These are phyloP conservation scores for Planoprotostelium fungivorum DNA, from an alignment of 78 protist genomes.

Conservation along the genomic window DNA sequence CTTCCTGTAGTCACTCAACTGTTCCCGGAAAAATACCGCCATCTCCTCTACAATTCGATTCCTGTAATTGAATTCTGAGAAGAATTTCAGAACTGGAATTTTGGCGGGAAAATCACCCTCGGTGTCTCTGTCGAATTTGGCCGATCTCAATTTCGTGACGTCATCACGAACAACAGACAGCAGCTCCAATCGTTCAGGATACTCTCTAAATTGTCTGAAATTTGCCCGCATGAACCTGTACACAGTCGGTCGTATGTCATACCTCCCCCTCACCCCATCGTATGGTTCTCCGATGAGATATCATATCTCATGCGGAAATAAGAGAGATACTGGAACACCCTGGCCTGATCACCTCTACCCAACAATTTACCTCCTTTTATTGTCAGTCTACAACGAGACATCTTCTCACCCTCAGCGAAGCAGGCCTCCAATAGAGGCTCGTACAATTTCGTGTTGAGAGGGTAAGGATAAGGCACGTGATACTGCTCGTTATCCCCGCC, in stretches of 20 bases:
- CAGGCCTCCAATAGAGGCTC: background rate
- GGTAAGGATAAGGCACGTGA: background rate
- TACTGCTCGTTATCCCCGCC: no score
- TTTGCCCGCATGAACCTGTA: background rate
- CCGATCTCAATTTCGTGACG: background rate
- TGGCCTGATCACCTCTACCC: background rate
- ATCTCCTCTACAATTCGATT: background rate
- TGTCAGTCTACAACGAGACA: background rate
- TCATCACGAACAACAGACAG: background rate
- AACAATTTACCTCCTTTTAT: background rate
- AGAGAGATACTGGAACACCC: background rate
- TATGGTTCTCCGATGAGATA: background rate
- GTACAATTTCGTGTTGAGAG: background rate
- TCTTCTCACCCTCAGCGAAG: background rate
- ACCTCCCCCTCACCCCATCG: background rate
- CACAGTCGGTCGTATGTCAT: background rate
- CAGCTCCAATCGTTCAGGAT: background rate
- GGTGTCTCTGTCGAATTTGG: background rate
- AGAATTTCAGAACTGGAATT: background rate
- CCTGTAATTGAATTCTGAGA: background rate
- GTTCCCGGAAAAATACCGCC: background rate
- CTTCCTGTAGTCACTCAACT: background rate
- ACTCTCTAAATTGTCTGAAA: background rate
- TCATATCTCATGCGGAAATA: background rate
- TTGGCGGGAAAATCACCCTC: background rate